Percentiles rank a stretch among this genome's conserved stretches.
Conservation (phyloP, 805 yeast species). For the Zygotorulaspora florentina region DNA sequence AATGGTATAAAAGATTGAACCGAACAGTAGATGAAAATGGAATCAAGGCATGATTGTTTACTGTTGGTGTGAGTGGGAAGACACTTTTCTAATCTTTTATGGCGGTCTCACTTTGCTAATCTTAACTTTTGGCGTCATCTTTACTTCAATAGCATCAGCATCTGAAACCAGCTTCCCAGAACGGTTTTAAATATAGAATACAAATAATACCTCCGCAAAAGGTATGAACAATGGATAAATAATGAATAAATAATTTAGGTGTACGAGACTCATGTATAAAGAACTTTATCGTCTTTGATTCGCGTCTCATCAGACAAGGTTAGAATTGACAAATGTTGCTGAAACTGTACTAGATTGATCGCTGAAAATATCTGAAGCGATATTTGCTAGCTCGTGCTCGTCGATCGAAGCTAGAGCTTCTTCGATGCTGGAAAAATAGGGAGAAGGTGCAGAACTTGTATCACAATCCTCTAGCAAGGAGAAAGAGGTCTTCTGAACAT, state of each 20-base stretch:
- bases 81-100: no score
- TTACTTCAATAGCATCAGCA: no score
- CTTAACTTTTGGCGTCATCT: no score
- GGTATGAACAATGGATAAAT: not conserved
- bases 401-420: constrained; percentile 52
- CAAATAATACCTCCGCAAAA: no score
- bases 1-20: no score
- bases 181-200: no score
- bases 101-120: no score
- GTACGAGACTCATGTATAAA: no score
- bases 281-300: not conserved
- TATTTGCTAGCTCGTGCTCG: constrained; percentile 25
- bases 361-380: constrained; percentile 2
- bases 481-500: constrained; percentile 31
- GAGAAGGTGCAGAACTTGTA: constrained; percentile 25
- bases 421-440: constrained; percentile 49
- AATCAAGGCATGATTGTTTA: no score
- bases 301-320: constrained; percentile 8
- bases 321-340: constrained; percentile 11
- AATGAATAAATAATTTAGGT: not conserved
- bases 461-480: not conserved
- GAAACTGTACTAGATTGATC: constrained; percentile 15
- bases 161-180: no score
- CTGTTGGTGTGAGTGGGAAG: no score
- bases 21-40: no score